Evolutionary conservation across 495 filamentous ascomycete species (phyloP), one percentile per base, ranked within the genome.

Genomic region (Neurospora pannonica): DNA sequence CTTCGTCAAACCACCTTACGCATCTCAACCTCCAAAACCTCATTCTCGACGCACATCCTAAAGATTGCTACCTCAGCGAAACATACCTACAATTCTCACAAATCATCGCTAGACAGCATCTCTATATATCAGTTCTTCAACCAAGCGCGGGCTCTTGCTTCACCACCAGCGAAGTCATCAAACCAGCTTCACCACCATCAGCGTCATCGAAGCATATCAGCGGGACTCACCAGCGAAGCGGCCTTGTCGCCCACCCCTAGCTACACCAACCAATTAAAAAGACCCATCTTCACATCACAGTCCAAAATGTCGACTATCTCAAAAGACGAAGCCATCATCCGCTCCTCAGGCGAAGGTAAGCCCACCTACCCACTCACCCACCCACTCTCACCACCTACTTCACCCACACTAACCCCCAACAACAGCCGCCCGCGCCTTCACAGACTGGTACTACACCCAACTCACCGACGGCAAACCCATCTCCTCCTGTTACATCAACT

Each of bases 371-470:
- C 19, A 67, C 17, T 70, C 34, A 46, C 75, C 75, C 60, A 79
- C 71, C 21, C 73, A 13, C 72, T 5, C 24, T 62, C 54, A 28
- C 24, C 24, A 21, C 43, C 43, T 9, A 48, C 4, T 11, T 24
- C 28, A 67, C 31, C 21, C 48, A 31, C 6, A 17, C 13, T 34
- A 60, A 60, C n/a, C 72, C 72, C 46, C 42, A 69, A 31, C 7
- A 70, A 43, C 75, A 85, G 84, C 84, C 19, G 83, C 83, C 71
- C 76, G 83, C 69, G 74, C 31, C 38, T 86, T 86, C 75, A 75
- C 84, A 71, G 78, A 81, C 62, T 78, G 78, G 78, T 86, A 80
- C 83, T 86, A 86, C 78, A 71, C 77, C 36, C 67, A 79, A 17
- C 60, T 85, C 19, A 83, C 80, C 78, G 76, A 80, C 4, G 76